A percentile compares a stretch with the other conserved stretches of the same genome.
Conservation (phyloP, 1,284 basidiomycete species). For the Trichosporon coremiiforme region DNA sequence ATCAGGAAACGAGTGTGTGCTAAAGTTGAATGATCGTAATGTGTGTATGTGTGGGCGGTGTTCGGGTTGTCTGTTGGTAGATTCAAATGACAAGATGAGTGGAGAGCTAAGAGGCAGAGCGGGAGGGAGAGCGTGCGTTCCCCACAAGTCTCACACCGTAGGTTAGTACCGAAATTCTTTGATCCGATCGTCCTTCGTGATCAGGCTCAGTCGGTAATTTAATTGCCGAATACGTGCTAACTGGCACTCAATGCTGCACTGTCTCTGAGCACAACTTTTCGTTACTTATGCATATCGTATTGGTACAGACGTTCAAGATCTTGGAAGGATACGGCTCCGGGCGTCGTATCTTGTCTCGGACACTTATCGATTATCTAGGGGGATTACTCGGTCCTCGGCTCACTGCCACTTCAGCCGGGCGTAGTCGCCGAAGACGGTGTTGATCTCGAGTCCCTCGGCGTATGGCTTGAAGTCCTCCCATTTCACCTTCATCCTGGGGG, state of each 20-base stretch:
- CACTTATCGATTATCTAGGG: background rate
- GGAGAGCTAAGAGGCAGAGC: background rate
- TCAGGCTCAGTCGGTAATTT: background rate
- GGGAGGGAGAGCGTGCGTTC: background rate
- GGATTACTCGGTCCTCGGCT: too few species aligned
- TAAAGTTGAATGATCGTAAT: slow-evolving; percentile 7
- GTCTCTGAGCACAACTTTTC: background rate
- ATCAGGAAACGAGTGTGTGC: slow-evolving; percentile 14
- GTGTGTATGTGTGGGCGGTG: background rate
- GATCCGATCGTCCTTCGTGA: background rate
- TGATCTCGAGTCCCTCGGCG: slow-evolving; percentile 45
- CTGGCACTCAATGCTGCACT: too few species aligned
- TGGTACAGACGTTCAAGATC: background rate
- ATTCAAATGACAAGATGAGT: background rate
- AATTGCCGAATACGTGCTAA: background rate
- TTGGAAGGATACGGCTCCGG: background rate
- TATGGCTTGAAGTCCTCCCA: slow-evolving; percentile 47
- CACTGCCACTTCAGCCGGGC: slow-evolving; percentile 43
- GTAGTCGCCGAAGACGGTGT: slow-evolving; percentile 51
- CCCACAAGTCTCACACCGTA: background rate
- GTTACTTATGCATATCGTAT: background rate
- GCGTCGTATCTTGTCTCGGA: background rate
- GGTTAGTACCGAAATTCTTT: background rate
- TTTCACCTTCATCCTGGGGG: slow-evolving; percentile 38
- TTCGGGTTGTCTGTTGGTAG: background rate